These are phyloP conservation scores for Cytospora schulzeri DNA, from an alignment of 2,329 filamentous ascomycete species.

Conservation along the genomic window DNA sequence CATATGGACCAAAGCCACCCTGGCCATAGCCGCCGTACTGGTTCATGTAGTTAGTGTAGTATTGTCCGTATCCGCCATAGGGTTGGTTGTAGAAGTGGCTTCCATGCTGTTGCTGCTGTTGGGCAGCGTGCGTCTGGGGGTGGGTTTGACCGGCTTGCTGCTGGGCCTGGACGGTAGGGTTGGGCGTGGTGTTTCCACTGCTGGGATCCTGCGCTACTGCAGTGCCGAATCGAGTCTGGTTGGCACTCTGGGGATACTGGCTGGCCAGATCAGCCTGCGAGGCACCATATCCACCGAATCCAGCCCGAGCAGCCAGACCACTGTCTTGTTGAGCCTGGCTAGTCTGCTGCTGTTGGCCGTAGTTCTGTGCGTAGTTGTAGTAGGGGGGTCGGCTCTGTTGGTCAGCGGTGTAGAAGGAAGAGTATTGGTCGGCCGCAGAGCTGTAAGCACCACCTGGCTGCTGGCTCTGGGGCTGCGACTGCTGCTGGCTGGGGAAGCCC, in stretches of 20 bases:
- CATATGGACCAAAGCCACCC: slow-evolving; percentile 56
- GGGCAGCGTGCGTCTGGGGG: slow-evolving; percentile 42
- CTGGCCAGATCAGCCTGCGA: slow-evolving; percentile 64
- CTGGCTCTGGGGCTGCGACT: slow-evolving; percentile 58
- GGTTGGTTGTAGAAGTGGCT: slow-evolving; percentile 55
- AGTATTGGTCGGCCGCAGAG: slow-evolving; percentile 77
- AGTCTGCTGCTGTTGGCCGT: slow-evolving; percentile 72
- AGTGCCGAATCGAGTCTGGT: slow-evolving; percentile 61
- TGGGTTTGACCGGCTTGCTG: slow-evolving; percentile 37
- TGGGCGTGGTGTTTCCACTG: slow-evolving; percentile 89
- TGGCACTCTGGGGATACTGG: slow-evolving; percentile 76
- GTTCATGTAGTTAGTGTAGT: slow-evolving; percentile 63
- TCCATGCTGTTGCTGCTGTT: slow-evolving; percentile 39
- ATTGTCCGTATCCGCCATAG: slow-evolving; percentile 66
- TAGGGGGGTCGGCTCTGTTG: slow-evolving; percentile 73
- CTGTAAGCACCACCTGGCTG: slow-evolving; percentile 69
- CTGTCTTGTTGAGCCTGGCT: slow-evolving; percentile 67
- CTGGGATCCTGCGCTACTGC: slow-evolving; percentile 71
- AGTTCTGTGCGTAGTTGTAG: slow-evolving; percentile 70
- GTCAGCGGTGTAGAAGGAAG: slow-evolving; percentile 82
- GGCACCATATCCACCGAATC: slow-evolving; percentile 76
- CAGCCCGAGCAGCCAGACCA: slow-evolving; percentile 36
- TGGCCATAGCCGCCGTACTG: slow-evolving; percentile 55
- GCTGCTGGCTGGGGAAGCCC: slow-evolving; percentile 59
- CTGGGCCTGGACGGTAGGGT: slow-evolving; percentile 66